A percentile compares a stretch with the other conserved stretches of the same genome.
Conservation (phyloP, 441 rosid genomes). For the Corymbia citriodora region DNA sequence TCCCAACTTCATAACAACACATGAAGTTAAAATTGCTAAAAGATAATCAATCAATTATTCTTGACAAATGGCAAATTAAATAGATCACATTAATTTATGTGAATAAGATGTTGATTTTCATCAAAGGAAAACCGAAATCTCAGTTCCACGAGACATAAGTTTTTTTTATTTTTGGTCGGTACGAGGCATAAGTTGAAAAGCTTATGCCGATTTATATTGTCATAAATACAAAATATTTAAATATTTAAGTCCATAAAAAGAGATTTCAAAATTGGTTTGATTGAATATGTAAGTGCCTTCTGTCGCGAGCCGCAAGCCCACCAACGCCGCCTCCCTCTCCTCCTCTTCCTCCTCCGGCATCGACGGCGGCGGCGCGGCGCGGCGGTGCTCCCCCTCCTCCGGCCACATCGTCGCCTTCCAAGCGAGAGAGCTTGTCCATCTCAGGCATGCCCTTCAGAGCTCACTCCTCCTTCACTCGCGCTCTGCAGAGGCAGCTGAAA, state of each 20-base stretch:
- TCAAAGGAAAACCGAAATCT: background rate
- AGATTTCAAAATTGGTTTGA: background rate
- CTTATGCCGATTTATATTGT: background rate
- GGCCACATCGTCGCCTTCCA: background rate
- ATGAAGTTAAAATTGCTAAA: background rate
- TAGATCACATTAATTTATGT: background rate
- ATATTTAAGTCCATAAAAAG: background rate
- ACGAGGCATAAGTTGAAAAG: background rate
- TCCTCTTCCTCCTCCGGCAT: background rate
- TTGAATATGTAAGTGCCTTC: background rate
- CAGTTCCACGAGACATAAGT: background rate
- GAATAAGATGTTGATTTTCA: background rate
- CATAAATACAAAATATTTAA: background rate
- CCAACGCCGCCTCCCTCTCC: constrained; percentile 15
- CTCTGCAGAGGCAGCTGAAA: background rate
- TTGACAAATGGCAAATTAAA: background rate
- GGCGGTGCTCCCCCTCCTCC: background rate
- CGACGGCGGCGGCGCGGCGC: background rate
- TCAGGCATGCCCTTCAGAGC: constrained; percentile 30
- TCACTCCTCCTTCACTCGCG: background rate
- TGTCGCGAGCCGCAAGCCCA: background rate
- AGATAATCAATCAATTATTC: background rate
- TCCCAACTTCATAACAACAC: background rate
- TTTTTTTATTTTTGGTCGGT: too few species aligned
- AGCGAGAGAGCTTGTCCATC: background rate